Base-by-base conservation (phyloP, 495 filamentous ascomycete genomes). In the Trichoderma parareesei region DNA sequence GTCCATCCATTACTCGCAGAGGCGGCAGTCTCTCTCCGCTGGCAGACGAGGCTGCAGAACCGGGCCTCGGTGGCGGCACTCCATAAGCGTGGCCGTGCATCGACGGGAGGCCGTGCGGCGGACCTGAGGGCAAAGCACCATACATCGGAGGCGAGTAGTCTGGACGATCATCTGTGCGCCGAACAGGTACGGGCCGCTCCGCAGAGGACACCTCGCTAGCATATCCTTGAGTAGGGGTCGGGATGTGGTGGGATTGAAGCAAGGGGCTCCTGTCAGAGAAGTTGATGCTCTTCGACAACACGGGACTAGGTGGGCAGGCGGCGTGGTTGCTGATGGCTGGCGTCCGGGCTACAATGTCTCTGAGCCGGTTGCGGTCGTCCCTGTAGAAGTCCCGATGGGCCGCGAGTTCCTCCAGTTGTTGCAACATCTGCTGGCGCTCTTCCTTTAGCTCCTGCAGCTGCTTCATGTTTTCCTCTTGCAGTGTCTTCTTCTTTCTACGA, bases 401-500 rank as follows among this genome's bases (percentile, higher is more conserved):
- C 49, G 81, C 72, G 49, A 87, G 65, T 27, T 82, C 79, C 13
- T 85, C 81, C 18, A 77, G 69, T 46, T 75, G 75, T 61, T 74
- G 74, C 35, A 71, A 66, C 42, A 79, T 65, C 65, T 81, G 78
- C 8, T 78, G 75, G 42, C 86, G 79, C 48, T 86, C 81, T 49
- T 82, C 78, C 70, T 85, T 84, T 67, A 91, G 77, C 53, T 86
- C 85, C 62, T 78, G 83, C 71, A 78, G 75, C 42, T 86, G 82
- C 66, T 86, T 80, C 65, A 87, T 86, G 41, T 89, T 79, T 69
- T 88, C 84, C 65, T 85, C 79, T 70, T 92, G 88, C 69, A 84
- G 82, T 70, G 94, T 88, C 74, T 97, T 98, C 69, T 90, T 85
- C 62, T 93, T 83, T 71, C 90, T 87, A 64, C 94, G 87, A 70